These are phyloP conservation scores for Globisporangium ultimum DNA, from an alignment of 352 stramenopile genomes.

Conservation along the genomic window DNA sequence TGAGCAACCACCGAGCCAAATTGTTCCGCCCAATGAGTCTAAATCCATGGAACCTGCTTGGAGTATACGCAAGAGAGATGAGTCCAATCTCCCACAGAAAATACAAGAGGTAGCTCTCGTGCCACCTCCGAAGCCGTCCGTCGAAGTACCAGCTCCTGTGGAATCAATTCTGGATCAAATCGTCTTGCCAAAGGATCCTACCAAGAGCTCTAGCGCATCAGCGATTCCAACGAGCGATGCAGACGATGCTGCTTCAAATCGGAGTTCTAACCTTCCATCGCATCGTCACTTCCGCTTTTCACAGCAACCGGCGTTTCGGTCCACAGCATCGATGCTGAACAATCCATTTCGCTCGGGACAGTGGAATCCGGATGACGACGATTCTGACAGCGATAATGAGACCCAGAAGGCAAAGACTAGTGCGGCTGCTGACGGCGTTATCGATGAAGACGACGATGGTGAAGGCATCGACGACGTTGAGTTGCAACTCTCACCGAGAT, in stretches of 20 bases:
- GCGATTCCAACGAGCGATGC: neutral
- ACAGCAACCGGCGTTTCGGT: slow-evolving; percentile 41
- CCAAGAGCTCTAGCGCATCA: neutral
- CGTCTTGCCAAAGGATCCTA: neutral
- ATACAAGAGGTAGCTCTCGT: too few relatives aligned
- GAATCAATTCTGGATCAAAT: neutral
- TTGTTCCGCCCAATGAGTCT: too few relatives aligned
- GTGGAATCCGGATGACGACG: slow-evolving; percentile 37
- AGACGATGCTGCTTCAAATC: neutral
- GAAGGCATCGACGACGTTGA: slow-evolving; percentile 20
- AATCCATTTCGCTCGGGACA: slow-evolving; percentile 38
- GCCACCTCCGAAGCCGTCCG: neutral
- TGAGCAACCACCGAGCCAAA: too few relatives aligned
- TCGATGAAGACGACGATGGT: slow-evolving; percentile 5
- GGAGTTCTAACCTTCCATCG: neutral
- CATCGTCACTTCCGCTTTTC: slow-evolving; percentile 38
- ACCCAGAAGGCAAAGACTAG: neutral
- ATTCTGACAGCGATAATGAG: slow-evolving; percentile 47
- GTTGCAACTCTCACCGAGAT: slow-evolving; percentile 9
- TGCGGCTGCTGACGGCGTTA: neutral
- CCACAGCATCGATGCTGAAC: slow-evolving; percentile 24
- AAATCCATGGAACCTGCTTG: too few relatives aligned
- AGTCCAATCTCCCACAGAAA: too few relatives aligned
- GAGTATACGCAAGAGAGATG: too few relatives aligned
- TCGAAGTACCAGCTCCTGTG: neutral